A percentile compares a stretch with the other conserved stretches of the same genome.
phyloP scores from a whole-genome alignment of 2,329 filamentous ascomycete species.

The Fusarium ramigenum region DNA sequence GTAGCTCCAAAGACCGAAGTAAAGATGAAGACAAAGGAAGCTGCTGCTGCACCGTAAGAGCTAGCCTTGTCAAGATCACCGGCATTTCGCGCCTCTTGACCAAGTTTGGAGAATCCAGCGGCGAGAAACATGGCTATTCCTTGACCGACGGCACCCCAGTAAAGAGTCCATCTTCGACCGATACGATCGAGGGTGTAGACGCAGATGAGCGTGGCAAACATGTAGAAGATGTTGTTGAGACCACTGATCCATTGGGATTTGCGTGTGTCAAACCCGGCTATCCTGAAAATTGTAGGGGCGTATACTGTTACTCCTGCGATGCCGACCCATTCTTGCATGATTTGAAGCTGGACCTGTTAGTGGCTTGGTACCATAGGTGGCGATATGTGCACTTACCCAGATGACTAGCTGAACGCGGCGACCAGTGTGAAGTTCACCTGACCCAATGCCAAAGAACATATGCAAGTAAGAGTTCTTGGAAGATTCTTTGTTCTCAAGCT shows the following conservation, averaged over 20 bases:
- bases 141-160: slow-evolving; percentile 72
- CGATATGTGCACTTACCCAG: slow-evolving; percentile 57
- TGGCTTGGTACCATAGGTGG: accelerated
- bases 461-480: slow-evolving; percentile 66
- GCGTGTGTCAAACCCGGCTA: slow-evolving; percentile 69
- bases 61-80: slow-evolving; percentile 55
- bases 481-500: slow-evolving; percentile 65
- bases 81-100: slow-evolving; percentile 58
- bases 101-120: slow-evolving; percentile 61
- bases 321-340: slow-evolving; percentile 46
- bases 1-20: slow-evolving; percentile 54
- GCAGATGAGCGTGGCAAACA: slow-evolving; percentile 73
- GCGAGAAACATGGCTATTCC: slow-evolving; percentile 74
- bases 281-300: slow-evolving; percentile 68
- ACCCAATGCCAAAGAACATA: slow-evolving; percentile 74
- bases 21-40: slow-evolving; percentile 73
- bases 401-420: slow-evolving; percentile 75
- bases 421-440: slow-evolving; percentile 71
- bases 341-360: slow-evolving; percentile 5
- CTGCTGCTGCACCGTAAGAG: slow-evolving; percentile 70
- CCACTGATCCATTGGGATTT: slow-evolving; percentile 73
- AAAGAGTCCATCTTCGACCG: slow-evolving; percentile 74
- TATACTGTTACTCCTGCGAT: slow-evolving; percentile 75
- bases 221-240: slow-evolving; percentile 59
- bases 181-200: slow-evolving; percentile 77